Percentiles rank a stretch among this genome's conserved stretches.
Evolutionary conservation across 257 asterid species (phyloP).

Genomic region (Solanum chiquidenum): DNA sequence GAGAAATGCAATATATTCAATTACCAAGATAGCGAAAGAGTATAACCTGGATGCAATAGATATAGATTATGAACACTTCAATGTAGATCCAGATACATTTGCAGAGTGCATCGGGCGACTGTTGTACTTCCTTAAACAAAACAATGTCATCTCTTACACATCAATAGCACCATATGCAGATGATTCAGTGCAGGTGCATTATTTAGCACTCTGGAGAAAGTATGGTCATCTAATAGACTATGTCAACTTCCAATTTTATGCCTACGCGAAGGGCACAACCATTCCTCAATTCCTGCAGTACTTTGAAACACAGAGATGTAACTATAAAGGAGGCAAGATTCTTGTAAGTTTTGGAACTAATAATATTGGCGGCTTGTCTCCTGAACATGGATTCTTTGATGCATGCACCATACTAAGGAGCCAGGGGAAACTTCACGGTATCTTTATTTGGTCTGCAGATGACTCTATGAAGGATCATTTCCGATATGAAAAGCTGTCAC

Average conservation of each 20-base stretch:
- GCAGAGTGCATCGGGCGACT: constrained; percentile 62
- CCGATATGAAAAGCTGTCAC: constrained; percentile 44
- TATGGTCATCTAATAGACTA: constrained; percentile 53
- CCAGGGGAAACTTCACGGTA: constrained; percentile 60
- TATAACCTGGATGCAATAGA: constrained; percentile 65
- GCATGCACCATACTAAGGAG: constrained; percentile 41
- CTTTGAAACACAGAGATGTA: constrained; percentile 39
- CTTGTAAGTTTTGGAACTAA: constrained; percentile 58
- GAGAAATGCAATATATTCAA: constrained; percentile 48
- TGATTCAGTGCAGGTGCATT: constrained; percentile 33
- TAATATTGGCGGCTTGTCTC: constrained; percentile 54
- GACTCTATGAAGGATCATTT: constrained; percentile 51
- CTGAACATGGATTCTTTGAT: constrained; percentile 45
- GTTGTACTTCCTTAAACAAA: constrained; percentile 42
- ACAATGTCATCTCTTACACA: constrained; percentile 30
- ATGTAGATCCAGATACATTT: constrained; percentile 48
- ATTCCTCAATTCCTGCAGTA: constrained; percentile 49
- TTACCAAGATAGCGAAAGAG: constrained; percentile 27
- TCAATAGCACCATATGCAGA: constrained; percentile 64
- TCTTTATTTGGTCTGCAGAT: constrained; percentile 80
- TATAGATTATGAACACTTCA: constrained; percentile 69
- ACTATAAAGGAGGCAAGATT: constrained; percentile 45
- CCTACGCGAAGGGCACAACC: constrained; percentile 33
- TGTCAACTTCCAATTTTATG: constrained; percentile 66
- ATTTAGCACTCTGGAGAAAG: constrained; percentile 56